Percentiles rank a stretch among this genome's conserved stretches.
phyloP scores from a whole-genome alignment of 805 yeast genomes.

The Starmerella sirachaensis region DNA sequence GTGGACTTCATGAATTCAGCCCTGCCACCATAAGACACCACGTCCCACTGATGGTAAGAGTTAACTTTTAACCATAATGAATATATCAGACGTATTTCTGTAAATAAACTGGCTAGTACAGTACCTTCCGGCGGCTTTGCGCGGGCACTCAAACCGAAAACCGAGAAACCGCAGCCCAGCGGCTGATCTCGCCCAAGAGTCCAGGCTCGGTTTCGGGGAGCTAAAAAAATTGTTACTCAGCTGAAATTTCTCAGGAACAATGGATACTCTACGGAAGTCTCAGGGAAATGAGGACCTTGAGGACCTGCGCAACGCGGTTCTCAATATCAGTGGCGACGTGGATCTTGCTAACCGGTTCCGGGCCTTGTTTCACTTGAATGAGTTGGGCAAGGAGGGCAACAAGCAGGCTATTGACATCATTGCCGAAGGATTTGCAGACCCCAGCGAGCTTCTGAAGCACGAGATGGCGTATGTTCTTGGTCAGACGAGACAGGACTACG shows the following conservation, averaged over 20 bases:
- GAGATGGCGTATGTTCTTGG: slow-evolving; percentile 97
- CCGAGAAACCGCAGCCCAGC: too few relatives aligned
- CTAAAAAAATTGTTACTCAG: too few relatives aligned
- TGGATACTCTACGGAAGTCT: slow-evolving; percentile 24
- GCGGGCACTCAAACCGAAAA: too few relatives aligned
- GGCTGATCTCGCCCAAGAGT: too few relatives aligned
- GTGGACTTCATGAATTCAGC: too few relatives aligned
- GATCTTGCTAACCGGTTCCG: slow-evolving; percentile 81
- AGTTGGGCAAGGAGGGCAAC: slow-evolving; percentile 64
- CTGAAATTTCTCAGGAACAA: slow-evolving; percentile 9
- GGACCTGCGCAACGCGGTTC: slow-evolving; percentile 22
- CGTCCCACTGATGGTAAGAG: too few relatives aligned
- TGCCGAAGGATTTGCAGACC: slow-evolving; percentile 68
- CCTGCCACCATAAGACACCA: too few relatives aligned
- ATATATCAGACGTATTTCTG: too few relatives aligned
- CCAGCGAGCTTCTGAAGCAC: slow-evolving; percentile 84
- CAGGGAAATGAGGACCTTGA: slow-evolving; percentile 21
- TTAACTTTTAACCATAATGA: too few relatives aligned
- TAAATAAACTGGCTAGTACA: too few relatives aligned
- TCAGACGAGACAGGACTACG: slow-evolving; percentile 73
- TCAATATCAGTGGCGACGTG: slow-evolving; percentile 41
- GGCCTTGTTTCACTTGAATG: slow-evolving; percentile 83
- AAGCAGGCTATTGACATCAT: slow-evolving; percentile 67
- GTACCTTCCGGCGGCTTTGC: too few relatives aligned
- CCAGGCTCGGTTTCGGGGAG: too few relatives aligned